Percentiles rank a stretch among this genome's conserved stretches.
phyloP scores from a whole-genome alignment of 2,329 filamentous ascomycete genomes.

The Cytospora leucostoma region DNA sequence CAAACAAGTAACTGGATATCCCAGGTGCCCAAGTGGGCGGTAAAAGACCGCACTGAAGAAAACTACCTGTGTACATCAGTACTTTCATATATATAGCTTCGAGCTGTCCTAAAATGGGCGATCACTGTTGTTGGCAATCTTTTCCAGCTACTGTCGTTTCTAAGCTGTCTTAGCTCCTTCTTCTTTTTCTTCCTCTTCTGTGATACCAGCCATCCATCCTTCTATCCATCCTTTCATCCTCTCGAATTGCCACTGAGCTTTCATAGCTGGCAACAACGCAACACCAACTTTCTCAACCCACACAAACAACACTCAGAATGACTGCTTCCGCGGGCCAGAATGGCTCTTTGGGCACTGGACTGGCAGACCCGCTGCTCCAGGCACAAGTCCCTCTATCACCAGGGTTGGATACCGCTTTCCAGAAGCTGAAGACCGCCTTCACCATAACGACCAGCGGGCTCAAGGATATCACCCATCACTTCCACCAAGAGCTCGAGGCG shows the following conservation, averaged over 20 bases:
- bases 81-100: too few relatives aligned
- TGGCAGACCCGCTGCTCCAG: not conserved
- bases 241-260: not conserved
- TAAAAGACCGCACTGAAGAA: too few relatives aligned
- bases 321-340: not conserved
- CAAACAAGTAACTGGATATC: not conserved
- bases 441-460: conserved; percentile 18
- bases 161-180: not conserved
- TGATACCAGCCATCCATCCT: not conserved
- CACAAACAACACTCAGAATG: not conserved
- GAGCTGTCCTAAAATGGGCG: too few relatives aligned
- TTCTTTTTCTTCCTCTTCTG: not conserved
- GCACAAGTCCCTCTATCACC: conserved; percentile 9
- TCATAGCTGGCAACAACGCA: not conserved
- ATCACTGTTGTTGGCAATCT: not conserved
- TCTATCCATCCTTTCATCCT: not conserved
- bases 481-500: conserved; percentile 18
- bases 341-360: too few relatives aligned
- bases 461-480: conserved; percentile 14
- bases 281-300: not conserved
- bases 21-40: too few relatives aligned
- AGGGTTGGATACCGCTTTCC: conserved; percentile 2
- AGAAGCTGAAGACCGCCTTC: conserved; percentile 9
- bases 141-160: not conserved
- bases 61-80: too few relatives aligned